Base-by-base conservation (phyloP, 768 basidiomycete species). In the Amanita muscaria region DNA sequence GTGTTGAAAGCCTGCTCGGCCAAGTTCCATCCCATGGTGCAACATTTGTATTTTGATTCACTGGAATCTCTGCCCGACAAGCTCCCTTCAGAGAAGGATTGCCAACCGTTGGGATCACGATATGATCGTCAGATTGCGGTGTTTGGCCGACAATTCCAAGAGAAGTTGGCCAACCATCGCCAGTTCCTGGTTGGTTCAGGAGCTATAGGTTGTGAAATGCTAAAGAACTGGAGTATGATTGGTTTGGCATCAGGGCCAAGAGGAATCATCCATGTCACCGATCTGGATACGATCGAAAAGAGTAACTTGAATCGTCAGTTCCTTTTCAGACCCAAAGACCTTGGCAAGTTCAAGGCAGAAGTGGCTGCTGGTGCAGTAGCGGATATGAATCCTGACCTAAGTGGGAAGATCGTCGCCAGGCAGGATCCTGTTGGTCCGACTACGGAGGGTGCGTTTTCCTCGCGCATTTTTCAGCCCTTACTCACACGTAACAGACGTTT, bases 151-250 rank as follows among this genome's bases (percentile, higher is more conserved):
- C 58, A 65, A 2, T 98, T 98, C 80, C 96, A 99, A 53, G 74
- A 84, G 31, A 96, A 88, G 70, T 83, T 99, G 49, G 76, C 79
- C 32, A 84, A 86, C 58, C 80, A 90, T 59, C 77, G 87, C 21
- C 88, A 98, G 57, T 99, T 99, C 77, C 75, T 99, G 35, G 96
- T 99, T 45, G 96, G 96, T 7, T 82, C 94, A n/a, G 96, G 96
- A 35, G 96, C 96, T 27, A 98, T 99, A 60, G 96, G 96, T 15
- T 99, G 96, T 59, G 96, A 99, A 68, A 98, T 98, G 96, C 68
- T 99, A 56, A 99, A 99, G 73, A 99, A 98, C 64, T 99, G 96
- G 96, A 87, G 88, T 52, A 88, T 98, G 90, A 94, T 98, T 75
- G 96, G 96, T 49, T 68, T 99, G 36, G 93, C 78, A 5, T 76